Conservation (phyloP, 441 rosid species). For the Macaranga tanarius region DNA sequence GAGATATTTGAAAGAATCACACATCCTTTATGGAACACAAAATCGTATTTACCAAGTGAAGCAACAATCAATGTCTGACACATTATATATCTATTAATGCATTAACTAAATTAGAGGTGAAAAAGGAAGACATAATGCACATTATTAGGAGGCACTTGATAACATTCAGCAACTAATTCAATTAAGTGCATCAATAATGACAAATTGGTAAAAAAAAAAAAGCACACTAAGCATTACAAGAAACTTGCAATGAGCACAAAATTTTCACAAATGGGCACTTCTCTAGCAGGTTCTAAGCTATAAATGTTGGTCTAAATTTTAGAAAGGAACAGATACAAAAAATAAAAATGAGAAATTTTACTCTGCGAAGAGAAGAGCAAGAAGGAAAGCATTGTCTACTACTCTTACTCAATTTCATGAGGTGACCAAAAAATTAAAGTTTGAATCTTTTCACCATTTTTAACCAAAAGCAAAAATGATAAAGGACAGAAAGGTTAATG, state of each 20-base stretch:
- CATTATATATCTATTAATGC: neutral
- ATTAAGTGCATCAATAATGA: slow-evolving; percentile 2
- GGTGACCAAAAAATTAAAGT: slow-evolving; percentile 38
- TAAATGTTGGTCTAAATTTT: neutral
- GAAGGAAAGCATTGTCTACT: slow-evolving; percentile 57
- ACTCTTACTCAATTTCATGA: slow-evolving; percentile 53
- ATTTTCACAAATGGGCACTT: neutral
- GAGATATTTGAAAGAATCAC: neutral
- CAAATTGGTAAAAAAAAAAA: neutral
- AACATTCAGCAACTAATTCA: neutral
- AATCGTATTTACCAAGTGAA: neutral
- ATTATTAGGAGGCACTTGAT: slow-evolving; percentile 8
- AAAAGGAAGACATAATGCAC: slow-evolving; percentile 8
- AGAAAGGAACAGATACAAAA: slow-evolving; percentile 6
- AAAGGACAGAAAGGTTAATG: slow-evolving; percentile 15
- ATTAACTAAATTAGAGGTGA: neutral
- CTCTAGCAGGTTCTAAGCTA: neutral
- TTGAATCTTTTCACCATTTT: slow-evolving; percentile 28
- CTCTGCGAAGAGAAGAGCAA: slow-evolving; percentile 57
- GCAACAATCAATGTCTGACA: neutral
- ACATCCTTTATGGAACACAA: neutral
- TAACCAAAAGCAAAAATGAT: slow-evolving; percentile 31
- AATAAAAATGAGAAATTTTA: slow-evolving; percentile 28
- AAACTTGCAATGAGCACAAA: neutral
- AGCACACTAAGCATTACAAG: neutral